Evolutionary conservation across 2,329 filamentous ascomycete genomes (phyloP).

Genomic region (Monilinia polystroma): DNA sequence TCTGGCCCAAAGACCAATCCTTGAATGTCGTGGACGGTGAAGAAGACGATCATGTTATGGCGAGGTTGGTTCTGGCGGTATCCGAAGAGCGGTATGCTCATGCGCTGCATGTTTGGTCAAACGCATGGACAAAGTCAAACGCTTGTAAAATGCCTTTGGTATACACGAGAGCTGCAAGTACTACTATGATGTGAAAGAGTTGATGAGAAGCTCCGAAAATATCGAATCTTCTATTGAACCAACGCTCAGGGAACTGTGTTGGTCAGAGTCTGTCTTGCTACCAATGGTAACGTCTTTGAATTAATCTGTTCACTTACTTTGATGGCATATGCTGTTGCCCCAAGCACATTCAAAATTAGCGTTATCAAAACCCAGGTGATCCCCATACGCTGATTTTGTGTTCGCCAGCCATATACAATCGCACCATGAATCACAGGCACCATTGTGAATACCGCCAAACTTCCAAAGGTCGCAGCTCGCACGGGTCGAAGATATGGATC

Average conservation of each 20-base stretch:
- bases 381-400: slow-evolving; percentile 44
- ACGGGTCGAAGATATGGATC: slow-evolving; percentile 43
- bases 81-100: slow-evolving; percentile 15
- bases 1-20: slow-evolving; percentile 6
- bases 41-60: slow-evolving; percentile 3
- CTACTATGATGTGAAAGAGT: slow-evolving; percentile 49
- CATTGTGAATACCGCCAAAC: slow-evolving; percentile 45
- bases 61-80: slow-evolving; percentile 13
- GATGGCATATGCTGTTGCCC: slow-evolving; percentile 43
- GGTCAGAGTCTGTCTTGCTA: slow-evolving; percentile 9
- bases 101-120: slow-evolving; percentile 11
- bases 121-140: slow-evolving; percentile 41
- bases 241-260: slow-evolving; percentile 46
- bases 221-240: slow-evolving; percentile 47
- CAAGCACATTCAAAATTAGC: slow-evolving; percentile 43
- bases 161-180: slow-evolving; percentile 45
- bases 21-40: slow-evolving; percentile 13
- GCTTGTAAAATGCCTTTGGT: slow-evolving; percentile 42
- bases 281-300: background rate
- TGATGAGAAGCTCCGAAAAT: slow-evolving; percentile 50
- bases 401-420: slow-evolving; percentile 38
- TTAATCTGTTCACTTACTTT: slow-evolving; percentile 32
- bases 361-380: slow-evolving; percentile 45
- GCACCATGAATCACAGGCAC: slow-evolving; percentile 45
- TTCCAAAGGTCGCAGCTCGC: slow-evolving; percentile 45